Percentiles rank a stretch among this genome's conserved stretches.
These are phyloP conservation scores for Solanum hybrid DNA, from an alignment of 305 asterid species.

Conservation along the genomic window DNA sequence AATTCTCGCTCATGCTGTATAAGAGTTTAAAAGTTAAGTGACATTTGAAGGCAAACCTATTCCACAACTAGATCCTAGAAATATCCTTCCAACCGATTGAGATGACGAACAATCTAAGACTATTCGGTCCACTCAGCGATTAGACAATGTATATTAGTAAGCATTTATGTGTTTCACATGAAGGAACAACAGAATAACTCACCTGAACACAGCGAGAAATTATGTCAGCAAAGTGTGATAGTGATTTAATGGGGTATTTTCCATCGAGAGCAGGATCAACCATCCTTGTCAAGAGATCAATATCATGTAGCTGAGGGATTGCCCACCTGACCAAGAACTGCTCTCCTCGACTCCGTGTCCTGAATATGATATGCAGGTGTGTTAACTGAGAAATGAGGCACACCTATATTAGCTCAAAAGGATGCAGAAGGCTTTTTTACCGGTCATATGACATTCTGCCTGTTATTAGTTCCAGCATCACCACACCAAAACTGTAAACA, in stretches of 20 bases:
- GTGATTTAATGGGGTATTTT: constrained; percentile 62
- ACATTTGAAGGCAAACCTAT: not conserved
- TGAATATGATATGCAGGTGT: constrained; percentile 14
- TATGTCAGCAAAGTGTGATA: constrained; percentile 86
- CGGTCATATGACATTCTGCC: constrained; percentile 94
- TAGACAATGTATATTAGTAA: not conserved
- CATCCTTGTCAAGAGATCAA: constrained; percentile 81
- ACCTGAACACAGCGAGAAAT: constrained; percentile 89
- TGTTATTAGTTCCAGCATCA: constrained; percentile 88
- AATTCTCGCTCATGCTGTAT: constrained; percentile 32
- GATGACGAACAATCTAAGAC: not conserved
- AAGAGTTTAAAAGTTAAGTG: not conserved
- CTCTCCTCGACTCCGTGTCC: constrained; percentile 78
- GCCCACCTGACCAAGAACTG: constrained; percentile 96
- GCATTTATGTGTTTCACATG: not conserved
- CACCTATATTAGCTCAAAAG: not conserved
- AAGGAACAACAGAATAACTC: constrained; percentile 13
- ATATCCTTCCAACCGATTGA: too few species aligned
- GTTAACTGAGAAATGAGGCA: constrained; percentile 6
- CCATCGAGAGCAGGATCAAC: constrained; percentile 82
- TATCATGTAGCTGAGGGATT: constrained; percentile 90
- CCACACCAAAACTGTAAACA: constrained; percentile 96
- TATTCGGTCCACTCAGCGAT: not conserved
- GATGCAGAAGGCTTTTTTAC: constrained; percentile 26
- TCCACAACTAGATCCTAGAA: not conserved